These are phyloP conservation scores for Leccinum laetum DNA, from an alignment of 1,284 basidiomycete genomes.

Conservation along the genomic window DNA sequence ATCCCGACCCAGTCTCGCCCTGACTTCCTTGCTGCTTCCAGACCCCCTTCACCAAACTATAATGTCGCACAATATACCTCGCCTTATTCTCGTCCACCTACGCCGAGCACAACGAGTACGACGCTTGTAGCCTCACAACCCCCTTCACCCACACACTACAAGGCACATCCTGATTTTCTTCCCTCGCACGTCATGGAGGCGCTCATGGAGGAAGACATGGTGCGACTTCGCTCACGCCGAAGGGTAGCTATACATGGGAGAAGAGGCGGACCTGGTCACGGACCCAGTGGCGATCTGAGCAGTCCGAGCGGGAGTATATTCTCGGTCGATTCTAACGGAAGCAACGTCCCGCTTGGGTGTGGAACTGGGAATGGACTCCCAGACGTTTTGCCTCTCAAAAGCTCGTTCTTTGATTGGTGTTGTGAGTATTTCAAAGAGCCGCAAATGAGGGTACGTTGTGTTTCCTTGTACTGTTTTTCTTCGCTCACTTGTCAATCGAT, in stretches of 20 bases:
- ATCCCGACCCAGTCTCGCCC: conserved; percentile 28
- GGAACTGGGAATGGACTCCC: conserved; percentile 72
- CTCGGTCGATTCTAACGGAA: conserved; percentile 64
- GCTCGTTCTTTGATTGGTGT: conserved; percentile 95
- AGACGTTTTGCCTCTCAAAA: conserved; percentile 85
- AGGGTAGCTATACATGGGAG: conserved; percentile 42
- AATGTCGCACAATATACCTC: conserved; percentile 75
- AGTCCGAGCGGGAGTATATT: conserved; percentile 76
- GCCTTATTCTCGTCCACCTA: conserved; percentile 61
- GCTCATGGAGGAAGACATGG: conserved; percentile 90
- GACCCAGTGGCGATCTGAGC: conserved; percentile 35
- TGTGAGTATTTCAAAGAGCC: conserved; percentile 98
- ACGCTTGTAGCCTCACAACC: conserved; percentile 27
- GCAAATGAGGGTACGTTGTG: conserved; percentile 84
- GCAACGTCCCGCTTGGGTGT: conserved; percentile 65
- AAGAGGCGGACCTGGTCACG: conserved; percentile 27
- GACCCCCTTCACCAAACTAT: conserved; percentile 75
- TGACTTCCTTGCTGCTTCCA: conserved; percentile 49
- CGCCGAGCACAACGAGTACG: conserved; percentile 35
- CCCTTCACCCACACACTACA: conserved; percentile 31
- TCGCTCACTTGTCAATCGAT: conserved; percentile 11
- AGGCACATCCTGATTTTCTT: conserved; percentile 48
- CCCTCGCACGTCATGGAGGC: conserved; percentile 84
- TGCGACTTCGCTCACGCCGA: conserved; percentile 73
- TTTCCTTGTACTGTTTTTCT: conserved; percentile 8